Conservation (phyloP, 139 green algal genomes). For the Picocystis salinarum region DNA sequence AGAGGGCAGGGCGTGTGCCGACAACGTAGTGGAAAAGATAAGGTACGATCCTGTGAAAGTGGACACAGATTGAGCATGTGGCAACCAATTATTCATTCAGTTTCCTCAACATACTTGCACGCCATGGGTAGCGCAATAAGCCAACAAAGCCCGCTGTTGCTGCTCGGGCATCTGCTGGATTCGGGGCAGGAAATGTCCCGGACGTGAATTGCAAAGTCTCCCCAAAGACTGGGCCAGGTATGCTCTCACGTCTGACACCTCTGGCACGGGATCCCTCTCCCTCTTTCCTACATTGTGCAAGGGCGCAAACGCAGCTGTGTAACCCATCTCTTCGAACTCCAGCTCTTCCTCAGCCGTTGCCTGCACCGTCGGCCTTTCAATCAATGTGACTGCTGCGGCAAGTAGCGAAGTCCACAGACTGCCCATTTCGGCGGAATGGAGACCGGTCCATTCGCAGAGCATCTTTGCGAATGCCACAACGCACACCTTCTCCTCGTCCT, state of each 20-base stretch:
- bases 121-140: slow-evolving; percentile 8
- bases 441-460: no score
- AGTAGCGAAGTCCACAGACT: no score
- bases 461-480: no score
- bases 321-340: slow-evolving; percentile 12
- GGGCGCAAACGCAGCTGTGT: slow-evolving; percentile 27
- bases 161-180: slow-evolving; percentile 8
- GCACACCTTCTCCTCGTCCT: not conserved
- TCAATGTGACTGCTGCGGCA: no score
- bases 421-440: not conserved
- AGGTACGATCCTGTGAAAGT: no score
- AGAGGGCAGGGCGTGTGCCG: no score
- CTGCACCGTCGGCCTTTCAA: no score
- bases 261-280: slow-evolving; percentile 29
- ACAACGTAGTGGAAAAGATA: no score
- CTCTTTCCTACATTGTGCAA: slow-evolving; percentile 51
- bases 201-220: slow-evolving; percentile 1
- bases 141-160: slow-evolving; percentile 15
- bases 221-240: slow-evolving; percentile 24
- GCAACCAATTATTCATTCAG: no score
- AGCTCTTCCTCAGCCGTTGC: slow-evolving; percentile 10
- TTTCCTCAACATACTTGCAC: no score
- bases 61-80: no score
- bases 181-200: slow-evolving; percentile 12
- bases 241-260: slow-evolving; percentile 22